Percentiles rank a stretch among this genome's conserved stretches.
Conservation (phyloP, 306 rosid genomes). For the Begonia fuchsioides region DNA sequence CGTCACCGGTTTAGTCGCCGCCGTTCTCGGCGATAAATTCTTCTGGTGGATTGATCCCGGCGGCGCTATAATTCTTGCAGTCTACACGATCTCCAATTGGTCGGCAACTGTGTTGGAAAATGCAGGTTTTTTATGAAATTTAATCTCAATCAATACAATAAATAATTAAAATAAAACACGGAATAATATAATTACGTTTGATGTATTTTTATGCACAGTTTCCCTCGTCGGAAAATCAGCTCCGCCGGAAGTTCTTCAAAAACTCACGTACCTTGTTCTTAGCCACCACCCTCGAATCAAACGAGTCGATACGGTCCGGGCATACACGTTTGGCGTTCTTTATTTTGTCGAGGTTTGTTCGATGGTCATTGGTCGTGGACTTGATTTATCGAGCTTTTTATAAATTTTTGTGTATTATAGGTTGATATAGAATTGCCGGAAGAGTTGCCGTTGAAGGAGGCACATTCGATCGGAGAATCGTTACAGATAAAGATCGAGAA, state of each 20-base stretch:
- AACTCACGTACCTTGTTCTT: slow-evolving; percentile 63
- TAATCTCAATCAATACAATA: not conserved
- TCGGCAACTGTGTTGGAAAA: slow-evolving; percentile 82
- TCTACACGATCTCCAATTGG: slow-evolving; percentile 84
- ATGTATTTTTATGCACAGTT: too few species aligned
- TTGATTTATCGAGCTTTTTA: too few species aligned
- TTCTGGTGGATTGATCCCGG: slow-evolving; percentile 92
- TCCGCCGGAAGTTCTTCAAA: slow-evolving; percentile 79
- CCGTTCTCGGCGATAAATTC: slow-evolving; percentile 66
- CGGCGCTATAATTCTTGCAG: slow-evolving; percentile 82
- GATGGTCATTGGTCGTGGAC: too few species aligned
- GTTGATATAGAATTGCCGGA: slow-evolving; percentile 91
- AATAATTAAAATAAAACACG: too few species aligned
- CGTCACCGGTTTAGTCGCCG: slow-evolving; percentile 71
- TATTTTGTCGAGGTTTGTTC: slow-evolving; percentile 89
- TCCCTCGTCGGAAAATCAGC: slow-evolving; percentile 91
- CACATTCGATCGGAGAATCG: slow-evolving; percentile 66
- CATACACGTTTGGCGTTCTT: slow-evolving; percentile 91
- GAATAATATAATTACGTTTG: too few species aligned
- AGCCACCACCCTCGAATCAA: slow-evolving; percentile 58
- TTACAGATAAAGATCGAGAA: slow-evolving; percentile 64
- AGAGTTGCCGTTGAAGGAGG: slow-evolving; percentile 64
- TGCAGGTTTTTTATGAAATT: slow-evolving; percentile 44
- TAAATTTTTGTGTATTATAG: slow-evolving; percentile 9
- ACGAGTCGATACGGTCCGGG: slow-evolving; percentile 88